Conservation (phyloP, 2,329 filamentous ascomycete genomes). For the Alternaria dauci region DNA sequence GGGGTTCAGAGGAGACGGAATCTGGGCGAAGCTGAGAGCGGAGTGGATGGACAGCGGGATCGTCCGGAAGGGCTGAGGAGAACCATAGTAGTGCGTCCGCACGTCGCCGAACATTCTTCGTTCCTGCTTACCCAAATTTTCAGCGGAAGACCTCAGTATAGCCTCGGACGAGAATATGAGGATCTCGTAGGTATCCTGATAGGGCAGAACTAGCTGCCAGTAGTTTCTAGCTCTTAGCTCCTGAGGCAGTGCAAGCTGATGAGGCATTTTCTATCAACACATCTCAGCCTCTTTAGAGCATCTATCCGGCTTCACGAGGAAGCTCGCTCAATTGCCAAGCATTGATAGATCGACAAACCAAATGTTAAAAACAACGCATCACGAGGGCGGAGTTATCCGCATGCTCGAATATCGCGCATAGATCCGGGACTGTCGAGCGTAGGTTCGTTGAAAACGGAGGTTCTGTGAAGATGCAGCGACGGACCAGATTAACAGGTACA, state of each 20-base stretch:
- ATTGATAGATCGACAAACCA: constrained; percentile 3
- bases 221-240: background rate
- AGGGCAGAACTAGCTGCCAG: background rate
- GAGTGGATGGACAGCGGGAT: constrained; percentile 30
- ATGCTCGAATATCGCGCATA: background rate
- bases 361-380: constrained; percentile 16
- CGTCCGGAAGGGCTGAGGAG: constrained; percentile 8
- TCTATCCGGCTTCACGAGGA: constrained; percentile 1
- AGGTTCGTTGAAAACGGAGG: background rate
- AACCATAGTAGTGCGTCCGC: background rate
- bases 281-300: background rate
- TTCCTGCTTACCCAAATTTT: background rate
- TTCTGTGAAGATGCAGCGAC: background rate
- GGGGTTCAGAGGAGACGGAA: constrained; percentile 23
- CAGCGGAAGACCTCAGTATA: background rate
- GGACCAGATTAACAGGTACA: background rate
- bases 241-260: constrained; percentile 14
- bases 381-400: background rate
- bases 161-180: background rate
- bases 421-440: background rate
- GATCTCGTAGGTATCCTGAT: background rate
- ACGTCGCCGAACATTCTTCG: background rate
- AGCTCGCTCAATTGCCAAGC: constrained; percentile 11
- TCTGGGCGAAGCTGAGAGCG: constrained; percentile 20
- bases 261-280: constrained; percentile 9